Base-by-base conservation (phyloP, 2,329 filamentous ascomycete species). In the Stromatinia cepivora region DNA sequence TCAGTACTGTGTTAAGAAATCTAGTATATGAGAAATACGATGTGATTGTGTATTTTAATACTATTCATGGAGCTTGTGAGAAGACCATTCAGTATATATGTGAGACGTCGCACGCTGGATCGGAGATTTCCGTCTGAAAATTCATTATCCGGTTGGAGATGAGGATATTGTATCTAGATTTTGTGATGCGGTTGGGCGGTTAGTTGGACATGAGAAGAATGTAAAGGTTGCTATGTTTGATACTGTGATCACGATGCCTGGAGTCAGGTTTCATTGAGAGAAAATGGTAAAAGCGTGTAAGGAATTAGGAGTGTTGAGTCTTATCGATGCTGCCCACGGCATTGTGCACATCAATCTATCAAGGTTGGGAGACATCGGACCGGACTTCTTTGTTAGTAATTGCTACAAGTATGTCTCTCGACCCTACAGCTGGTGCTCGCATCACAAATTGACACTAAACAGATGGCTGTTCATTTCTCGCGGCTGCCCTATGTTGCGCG, bases 311-410 rank as follows among this genome's bases (percentile, higher is more conserved):
- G 81, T 97, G 5, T 76, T 94, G 70, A 93, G 90, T 77, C 82
- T 92, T 36, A 83, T 97, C 50, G 94, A 97, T 78, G 94, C 87
- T 20, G 94, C 94, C 0, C 94, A 97, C 17, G 50, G 50, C 15
- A 53, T 53, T 25, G 48, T 22, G 13, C 83, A 85, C 4, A 80
- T 97, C 25, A 86, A 96, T 79, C 70, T 77, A 17, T 80, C 96
- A 15, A 86, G 96, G 81, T 93, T 3, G 86, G 92, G 70, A 89
- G 92, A 0, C 93, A 97, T 93, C 3, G 86, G 92, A 70, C 89
- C 93, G 0, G 94, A 97, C 79, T 97, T 96, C 81, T 92, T 96
- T 76, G 86, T 94, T 10, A 90, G 86, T 70, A 97, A 97, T 79
- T 93, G 90, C 76, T 92, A 97, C 81, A 97, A 97, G 83, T 97